These are phyloP conservation scores for Beauveria bassiana DNA, from an alignment of 2,329 filamentous ascomycete species.

Conservation along the genomic window DNA sequence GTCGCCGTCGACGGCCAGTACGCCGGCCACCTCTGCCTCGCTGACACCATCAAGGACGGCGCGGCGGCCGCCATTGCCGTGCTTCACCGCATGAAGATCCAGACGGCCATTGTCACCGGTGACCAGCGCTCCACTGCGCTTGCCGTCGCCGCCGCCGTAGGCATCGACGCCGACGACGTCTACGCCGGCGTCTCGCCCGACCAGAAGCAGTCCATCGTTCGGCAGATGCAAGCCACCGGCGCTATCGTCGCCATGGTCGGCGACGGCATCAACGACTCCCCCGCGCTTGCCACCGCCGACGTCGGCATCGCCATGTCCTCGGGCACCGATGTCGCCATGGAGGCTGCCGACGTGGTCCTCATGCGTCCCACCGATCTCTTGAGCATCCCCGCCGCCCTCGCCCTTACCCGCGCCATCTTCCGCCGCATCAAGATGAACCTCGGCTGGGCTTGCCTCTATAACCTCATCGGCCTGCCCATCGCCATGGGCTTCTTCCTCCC, in stretches of 20 bases:
- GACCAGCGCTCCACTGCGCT: slow-evolving; percentile 80
- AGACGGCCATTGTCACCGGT: slow-evolving; percentile 86
- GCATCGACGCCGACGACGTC: slow-evolving; percentile 68
- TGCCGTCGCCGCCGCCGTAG: slow-evolving; percentile 74
- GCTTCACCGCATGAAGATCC: slow-evolving; percentile 76
- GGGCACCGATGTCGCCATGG: slow-evolving; percentile 95
- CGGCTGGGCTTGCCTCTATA: slow-evolving; percentile 89
- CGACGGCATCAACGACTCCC: slow-evolving; percentile 97
- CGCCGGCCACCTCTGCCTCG: slow-evolving; percentile 73
- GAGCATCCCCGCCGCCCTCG: slow-evolving; percentile 80
- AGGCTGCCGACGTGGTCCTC: slow-evolving; percentile 90
- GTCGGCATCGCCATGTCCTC: slow-evolving; percentile 88
- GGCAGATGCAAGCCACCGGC: slow-evolving; percentile 64
- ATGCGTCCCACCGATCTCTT: slow-evolving; percentile 90
- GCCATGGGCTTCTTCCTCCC: slow-evolving; percentile 96
- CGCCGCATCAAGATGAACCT: slow-evolving; percentile 89
- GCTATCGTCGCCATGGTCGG: slow-evolving; percentile 92
- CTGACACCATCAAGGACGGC: slow-evolving; percentile 85
- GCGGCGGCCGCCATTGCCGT: slow-evolving; percentile 75
- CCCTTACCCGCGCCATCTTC: slow-evolving; percentile 81
- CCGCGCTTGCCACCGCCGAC: slow-evolving; percentile 84
- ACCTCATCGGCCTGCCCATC: slow-evolving; percentile 82
- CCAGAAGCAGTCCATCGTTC: slow-evolving; percentile 83
- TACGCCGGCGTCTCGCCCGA: slow-evolving; percentile 83
- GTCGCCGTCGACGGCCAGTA: slow-evolving; percentile 78